These are phyloP conservation scores for Solanum paucissectum DNA, from an alignment of 257 asterid genomes.

Conservation along the genomic window DNA sequence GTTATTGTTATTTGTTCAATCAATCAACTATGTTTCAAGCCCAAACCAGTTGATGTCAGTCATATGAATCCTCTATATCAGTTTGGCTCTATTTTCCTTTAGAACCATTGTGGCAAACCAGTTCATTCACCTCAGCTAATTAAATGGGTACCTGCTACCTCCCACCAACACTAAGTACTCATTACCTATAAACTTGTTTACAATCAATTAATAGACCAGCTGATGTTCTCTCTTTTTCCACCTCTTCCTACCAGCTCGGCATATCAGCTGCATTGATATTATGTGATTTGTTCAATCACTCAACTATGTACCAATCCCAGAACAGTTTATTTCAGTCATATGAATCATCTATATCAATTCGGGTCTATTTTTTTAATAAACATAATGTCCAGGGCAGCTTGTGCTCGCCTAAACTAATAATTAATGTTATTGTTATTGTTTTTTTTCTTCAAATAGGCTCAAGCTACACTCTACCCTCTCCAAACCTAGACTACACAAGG, in stretches of 20 bases:
- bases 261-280: not conserved
- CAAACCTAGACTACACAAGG: not conserved
- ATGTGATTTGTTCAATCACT: not conserved
- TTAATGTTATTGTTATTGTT: not conserved
- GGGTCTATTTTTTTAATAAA: not conserved
- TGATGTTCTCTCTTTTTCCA: not conserved
- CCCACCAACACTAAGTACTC: not conserved
- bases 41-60: not conserved
- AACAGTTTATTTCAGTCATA: not conserved
- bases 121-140: not conserved
- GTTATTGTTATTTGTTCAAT: not conserved
- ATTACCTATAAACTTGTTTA: not conserved
- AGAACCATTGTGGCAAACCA: not conserved
- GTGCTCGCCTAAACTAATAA: not conserved
- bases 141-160: not conserved
- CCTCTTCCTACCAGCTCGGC: not conserved
- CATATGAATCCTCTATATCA: not conserved
- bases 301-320: not conserved
- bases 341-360: not conserved
- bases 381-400: not conserved
- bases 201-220: not conserved
- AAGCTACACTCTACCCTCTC: not conserved
- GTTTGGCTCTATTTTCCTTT: not conserved
- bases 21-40: not conserved
- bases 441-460: not conserved